Base-by-base conservation (phyloP, 2,329 filamentous ascomycete genomes). In the Talaromyces funiculosus region DNA sequence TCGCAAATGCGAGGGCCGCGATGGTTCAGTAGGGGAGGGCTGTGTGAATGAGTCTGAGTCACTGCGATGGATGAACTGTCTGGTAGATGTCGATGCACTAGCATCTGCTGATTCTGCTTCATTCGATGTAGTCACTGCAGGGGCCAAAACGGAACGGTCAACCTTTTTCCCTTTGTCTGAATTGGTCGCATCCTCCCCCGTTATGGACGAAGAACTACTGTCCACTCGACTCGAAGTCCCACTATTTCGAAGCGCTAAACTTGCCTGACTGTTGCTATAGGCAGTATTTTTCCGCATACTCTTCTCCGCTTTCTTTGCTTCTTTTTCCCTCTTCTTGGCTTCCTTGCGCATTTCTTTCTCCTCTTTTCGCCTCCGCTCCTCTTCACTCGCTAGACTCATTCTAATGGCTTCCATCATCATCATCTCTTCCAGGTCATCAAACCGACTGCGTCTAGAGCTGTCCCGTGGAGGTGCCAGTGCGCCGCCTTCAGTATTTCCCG, bases 381-480 rank as follows among this genome's bases (percentile, higher is more conserved):
- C 93, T 72, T 99, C 94, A 1, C 90, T 88, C 0, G 89, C 92
- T n/a, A 99, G 80, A 53, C 92, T 96, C 31, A 96, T 75, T 40
- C 94, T 83, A 53, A 99, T 95, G 0, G 94, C 94, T 73, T 99
- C 94, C 82, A 94, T 91, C 81, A 97, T 92, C 94, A 99, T 99
- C 80, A 99, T 90, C 53, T 96, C 93, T 72, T 99, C 94, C 0
- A 97, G 82, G 67, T 97, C 92, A 22, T 95, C 90, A 71, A 95
- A 85, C 31, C 90, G 82, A 60, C 75, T 83, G 63, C 85, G 78
- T 62, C 86, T 77, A 37, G 82, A 83, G 66, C 80, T 82, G 7
- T 82, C 73, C n/a, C 77, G 75, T 16, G 77, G 71, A 4, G 77
- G 73, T 37, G 75, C 71, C 24, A 75, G 60, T 65, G 70, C 72